phyloP scores from a whole-genome alignment of 306 rosid species.

The Alnus glutinosa region DNA sequence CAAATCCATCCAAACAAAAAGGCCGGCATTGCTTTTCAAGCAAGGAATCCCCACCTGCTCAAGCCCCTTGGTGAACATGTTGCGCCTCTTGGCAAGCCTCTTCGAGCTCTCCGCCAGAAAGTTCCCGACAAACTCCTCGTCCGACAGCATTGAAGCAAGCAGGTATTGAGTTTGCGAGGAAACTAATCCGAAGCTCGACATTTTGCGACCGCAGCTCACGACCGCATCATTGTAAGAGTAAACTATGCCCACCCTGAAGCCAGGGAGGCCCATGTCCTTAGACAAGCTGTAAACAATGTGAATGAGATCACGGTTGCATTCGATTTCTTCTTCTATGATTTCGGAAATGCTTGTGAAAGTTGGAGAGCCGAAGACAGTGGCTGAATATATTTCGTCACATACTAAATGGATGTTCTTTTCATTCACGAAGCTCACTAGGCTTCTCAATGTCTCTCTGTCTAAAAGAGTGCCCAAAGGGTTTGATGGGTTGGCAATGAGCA shows the following conservation, averaged over 20 bases:
- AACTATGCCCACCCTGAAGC: conserved; percentile 80
- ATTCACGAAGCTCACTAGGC: conserved; percentile 60
- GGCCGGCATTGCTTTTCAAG: conserved; percentile 74
- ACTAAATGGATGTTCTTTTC: conserved; percentile 73
- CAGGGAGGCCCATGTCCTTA: conserved; percentile 93
- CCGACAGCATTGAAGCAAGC: conserved; percentile 66
- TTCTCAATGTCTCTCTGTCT: conserved; percentile 58
- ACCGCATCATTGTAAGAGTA: conserved; percentile 78
- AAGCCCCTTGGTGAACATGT: conserved; percentile 49
- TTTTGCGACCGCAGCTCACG: conserved; percentile 59
- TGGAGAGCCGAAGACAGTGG: conserved; percentile 65
- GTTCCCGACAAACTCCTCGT: conserved; percentile 46
- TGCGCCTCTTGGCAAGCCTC: conserved; percentile 50
- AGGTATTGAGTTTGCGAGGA: conserved; percentile 78
- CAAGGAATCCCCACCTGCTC: conserved; percentile 56
- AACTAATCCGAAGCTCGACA: conserved; percentile 93
- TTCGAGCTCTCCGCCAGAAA: conserved; percentile 54
- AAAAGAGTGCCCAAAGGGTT: conserved; percentile 78
- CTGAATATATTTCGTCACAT: conserved; percentile 88
- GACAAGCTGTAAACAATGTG: conserved; percentile 80
- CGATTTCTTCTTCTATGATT: conserved; percentile 47
- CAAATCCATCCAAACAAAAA: conserved; percentile 85
- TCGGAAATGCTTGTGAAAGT: conserved; percentile 57
- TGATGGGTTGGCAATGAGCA: conserved; percentile 85
- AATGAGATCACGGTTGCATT: conserved; percentile 56